phyloP scores from a whole-genome alignment of 1,139 yeast species.

The Taphrina communis region DNA sequence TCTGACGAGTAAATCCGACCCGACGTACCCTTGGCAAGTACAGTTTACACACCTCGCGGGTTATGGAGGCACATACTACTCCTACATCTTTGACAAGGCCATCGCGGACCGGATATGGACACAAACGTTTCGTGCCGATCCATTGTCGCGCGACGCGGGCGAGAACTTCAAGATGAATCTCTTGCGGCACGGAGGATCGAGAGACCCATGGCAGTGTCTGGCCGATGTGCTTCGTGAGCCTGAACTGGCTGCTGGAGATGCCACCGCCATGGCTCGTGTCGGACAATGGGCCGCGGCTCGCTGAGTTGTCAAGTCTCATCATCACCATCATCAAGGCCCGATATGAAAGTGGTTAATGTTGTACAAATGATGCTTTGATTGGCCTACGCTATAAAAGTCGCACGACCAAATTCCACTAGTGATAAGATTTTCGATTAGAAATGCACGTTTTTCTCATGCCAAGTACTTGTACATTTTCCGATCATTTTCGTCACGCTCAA shows the following conservation, averaged over 20 bases:
- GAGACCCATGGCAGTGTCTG: slow-evolving; percentile 85
- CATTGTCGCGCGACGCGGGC: slow-evolving; percentile 75
- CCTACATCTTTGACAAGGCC: slow-evolving; percentile 89
- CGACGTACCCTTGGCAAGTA: slow-evolving; percentile 75
- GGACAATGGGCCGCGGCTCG: slow-evolving; percentile 49
- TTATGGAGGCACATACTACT: slow-evolving; percentile 92
- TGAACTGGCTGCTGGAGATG: slow-evolving; percentile 60
- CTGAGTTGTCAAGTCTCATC: background rate
- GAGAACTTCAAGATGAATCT: slow-evolving; percentile 72
- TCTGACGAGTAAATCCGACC: slow-evolving; percentile 49
- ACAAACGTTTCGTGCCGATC: slow-evolving; percentile 63
- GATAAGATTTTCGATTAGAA: no score
- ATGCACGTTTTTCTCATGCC: slow-evolving; percentile 54
- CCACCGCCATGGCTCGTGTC: slow-evolving; percentile 72
- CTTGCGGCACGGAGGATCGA: slow-evolving; percentile 91
- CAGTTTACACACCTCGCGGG: slow-evolving; percentile 92
- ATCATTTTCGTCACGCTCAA: slow-evolving; percentile 72
- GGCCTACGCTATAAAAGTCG: background rate
- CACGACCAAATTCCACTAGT: no score
- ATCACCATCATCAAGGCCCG: background rate
- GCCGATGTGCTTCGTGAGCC: slow-evolving; percentile 67
- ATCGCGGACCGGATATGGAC: slow-evolving; percentile 88
- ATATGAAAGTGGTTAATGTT: background rate
- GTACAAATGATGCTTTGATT: background rate
- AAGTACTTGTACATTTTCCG: slow-evolving; percentile 71